Evolutionary conservation across 345 rosid genomes (phyloP).

Genomic region (Triadica sebifera): DNA sequence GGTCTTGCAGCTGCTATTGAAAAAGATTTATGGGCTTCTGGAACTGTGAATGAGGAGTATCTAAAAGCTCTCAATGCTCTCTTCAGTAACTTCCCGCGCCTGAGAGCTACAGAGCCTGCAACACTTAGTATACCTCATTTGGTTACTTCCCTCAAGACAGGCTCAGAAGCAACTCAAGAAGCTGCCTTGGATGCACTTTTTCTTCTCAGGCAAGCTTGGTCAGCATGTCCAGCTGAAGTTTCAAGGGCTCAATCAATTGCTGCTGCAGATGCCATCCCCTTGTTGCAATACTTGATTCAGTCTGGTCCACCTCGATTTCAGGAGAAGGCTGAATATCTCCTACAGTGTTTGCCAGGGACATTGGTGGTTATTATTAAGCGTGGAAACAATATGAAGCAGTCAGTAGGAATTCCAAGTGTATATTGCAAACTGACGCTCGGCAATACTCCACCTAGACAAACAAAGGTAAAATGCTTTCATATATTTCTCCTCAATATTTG

Average conservation of each 20-base stretch:
- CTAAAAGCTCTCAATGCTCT: slow-evolving; percentile 84
- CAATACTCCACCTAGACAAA: slow-evolving; percentile 79
- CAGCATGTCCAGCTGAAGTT: slow-evolving; percentile 97
- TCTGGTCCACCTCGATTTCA: slow-evolving; percentile 99
- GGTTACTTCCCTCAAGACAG: slow-evolving; percentile 88
- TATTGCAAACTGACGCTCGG: slow-evolving; percentile 92
- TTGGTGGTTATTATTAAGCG: slow-evolving; percentile 85
- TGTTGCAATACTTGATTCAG: slow-evolving; percentile 92
- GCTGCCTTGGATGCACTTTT: slow-evolving; percentile 95
- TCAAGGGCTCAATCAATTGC: slow-evolving; percentile 96
- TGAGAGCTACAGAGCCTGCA: slow-evolving; percentile 97
- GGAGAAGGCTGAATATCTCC: slow-evolving; percentile 93
- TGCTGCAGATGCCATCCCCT: slow-evolving; percentile 96
- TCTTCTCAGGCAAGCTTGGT: slow-evolving; percentile 99
- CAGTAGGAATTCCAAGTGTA: slow-evolving; percentile 97
- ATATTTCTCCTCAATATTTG: not conserved
- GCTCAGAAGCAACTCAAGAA: slow-evolving; percentile 98
- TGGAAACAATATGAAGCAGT: slow-evolving; percentile 98
- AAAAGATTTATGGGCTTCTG: slow-evolving; percentile 96
- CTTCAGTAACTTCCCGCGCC: slow-evolving; percentile 93
- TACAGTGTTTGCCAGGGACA: slow-evolving; percentile 99
- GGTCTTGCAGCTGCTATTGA: slow-evolving; percentile 89
- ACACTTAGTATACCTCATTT: slow-evolving; percentile 96
- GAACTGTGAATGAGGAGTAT: slow-evolving; percentile 93
- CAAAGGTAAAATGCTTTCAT: slow-evolving; percentile 49